Evolutionary conservation across 1,139 yeast genomes (phyloP).

Genomic region (Yamadazyma sp.): DNA sequence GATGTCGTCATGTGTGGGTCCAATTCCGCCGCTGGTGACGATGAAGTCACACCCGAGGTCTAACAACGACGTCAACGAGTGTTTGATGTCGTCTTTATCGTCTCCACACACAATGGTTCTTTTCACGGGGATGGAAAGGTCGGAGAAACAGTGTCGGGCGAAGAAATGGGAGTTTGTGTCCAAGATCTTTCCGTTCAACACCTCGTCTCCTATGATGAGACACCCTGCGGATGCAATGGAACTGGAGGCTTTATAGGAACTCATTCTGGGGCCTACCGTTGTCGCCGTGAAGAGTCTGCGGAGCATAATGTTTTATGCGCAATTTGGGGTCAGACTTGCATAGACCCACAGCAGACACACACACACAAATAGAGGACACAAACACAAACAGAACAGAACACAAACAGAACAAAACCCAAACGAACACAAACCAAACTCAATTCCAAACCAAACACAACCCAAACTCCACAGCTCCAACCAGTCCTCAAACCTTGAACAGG

Average conservation of each 20-base stretch:
- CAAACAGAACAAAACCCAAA: background rate
- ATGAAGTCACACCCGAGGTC: slow-evolving; percentile 61
- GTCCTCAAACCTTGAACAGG: no score
- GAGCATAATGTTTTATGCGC: no score
- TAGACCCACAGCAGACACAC: background rate
- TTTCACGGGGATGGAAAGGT: slow-evolving; percentile 52
- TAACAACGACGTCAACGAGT: slow-evolving; percentile 46
- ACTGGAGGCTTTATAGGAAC: background rate
- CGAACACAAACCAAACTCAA: background rate
- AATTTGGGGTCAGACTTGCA: no score
- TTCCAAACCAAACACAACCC: background rate
- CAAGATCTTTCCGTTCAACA: slow-evolving; percentile 79
- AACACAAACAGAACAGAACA: no score
- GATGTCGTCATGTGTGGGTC: slow-evolving; percentile 89
- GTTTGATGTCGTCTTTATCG: slow-evolving; percentile 62
- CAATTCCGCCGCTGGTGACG: slow-evolving; percentile 82
- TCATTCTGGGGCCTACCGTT: no score
- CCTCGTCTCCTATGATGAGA: slow-evolving; percentile 83
- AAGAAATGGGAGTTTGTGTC: slow-evolving; percentile 77
- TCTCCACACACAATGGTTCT: slow-evolving; percentile 77
- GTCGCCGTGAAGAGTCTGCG: background rate
- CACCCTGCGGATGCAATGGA: slow-evolving; percentile 37
- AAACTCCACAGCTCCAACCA: no score
- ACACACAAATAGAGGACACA: background rate
- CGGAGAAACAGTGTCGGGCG: slow-evolving; percentile 65